phyloP scores from a whole-genome alignment of 148 eudicot genomes.

The Simmondsia chinensis region DNA sequence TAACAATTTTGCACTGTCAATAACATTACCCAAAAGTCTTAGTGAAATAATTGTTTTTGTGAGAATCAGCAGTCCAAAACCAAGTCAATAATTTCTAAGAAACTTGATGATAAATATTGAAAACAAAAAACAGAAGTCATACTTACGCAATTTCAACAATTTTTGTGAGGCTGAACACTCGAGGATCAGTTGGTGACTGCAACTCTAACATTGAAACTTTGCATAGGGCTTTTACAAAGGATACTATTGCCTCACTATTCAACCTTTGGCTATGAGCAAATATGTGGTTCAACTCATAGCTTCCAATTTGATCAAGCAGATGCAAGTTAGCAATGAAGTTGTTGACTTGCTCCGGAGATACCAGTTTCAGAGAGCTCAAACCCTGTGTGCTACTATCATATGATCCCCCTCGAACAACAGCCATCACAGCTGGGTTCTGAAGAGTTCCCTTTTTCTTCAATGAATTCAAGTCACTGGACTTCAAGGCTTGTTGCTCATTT shows the following conservation, averaged over 20 bases:
- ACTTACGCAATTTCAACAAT: slow-evolving; percentile 99
- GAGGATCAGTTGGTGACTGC: slow-evolving; percentile 99
- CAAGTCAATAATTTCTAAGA: too few species aligned
- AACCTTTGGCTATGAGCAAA: slow-evolving; percentile 99
- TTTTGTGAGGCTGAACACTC: slow-evolving; percentile 97
- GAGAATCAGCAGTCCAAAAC: too few species aligned
- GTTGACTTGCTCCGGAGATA: slow-evolving; percentile 88
- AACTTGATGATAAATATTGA: not conserved
- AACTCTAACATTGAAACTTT: slow-evolving; percentile 95
- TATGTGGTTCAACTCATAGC: slow-evolving; percentile 91
- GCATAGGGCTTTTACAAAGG: slow-evolving; percentile 92
- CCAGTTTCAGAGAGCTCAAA: slow-evolving; percentile 57
- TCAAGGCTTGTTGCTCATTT: slow-evolving; percentile 54
- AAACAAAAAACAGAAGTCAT: slow-evolving; percentile 27
- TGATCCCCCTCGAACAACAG: slow-evolving; percentile 97
- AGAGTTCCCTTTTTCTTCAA: slow-evolving; percentile 78
- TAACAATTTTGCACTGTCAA: too few species aligned
- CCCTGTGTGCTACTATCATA: slow-evolving; percentile 83
- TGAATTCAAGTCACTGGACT: slow-evolving; percentile 42
- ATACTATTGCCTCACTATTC: slow-evolving; percentile 96
- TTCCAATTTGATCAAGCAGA: slow-evolving; percentile 97
- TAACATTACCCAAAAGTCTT: too few species aligned
- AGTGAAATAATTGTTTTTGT: too few species aligned
- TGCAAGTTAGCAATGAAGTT: slow-evolving; percentile 86
- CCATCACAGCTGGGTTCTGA: slow-evolving; percentile 88